Evolutionary conservation across 345 rosid species (phyloP).

Genomic region (Boechera stricta): DNA sequence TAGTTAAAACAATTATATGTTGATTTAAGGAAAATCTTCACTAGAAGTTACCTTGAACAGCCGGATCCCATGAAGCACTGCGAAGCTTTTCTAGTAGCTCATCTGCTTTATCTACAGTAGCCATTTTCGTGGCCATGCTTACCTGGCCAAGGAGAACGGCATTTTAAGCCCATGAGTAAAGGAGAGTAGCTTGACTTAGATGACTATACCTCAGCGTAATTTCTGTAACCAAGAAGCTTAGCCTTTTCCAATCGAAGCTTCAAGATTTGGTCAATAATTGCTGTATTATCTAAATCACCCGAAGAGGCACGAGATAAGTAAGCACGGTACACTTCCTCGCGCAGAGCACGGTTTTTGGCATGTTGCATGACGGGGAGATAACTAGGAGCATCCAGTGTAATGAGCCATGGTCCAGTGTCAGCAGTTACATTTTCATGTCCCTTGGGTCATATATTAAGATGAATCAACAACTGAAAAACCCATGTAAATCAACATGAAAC

Average conservation of each 20-base stretch:
- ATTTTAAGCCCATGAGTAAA: constrained; percentile 34
- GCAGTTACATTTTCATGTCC: constrained; percentile 88
- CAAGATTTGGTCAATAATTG: constrained; percentile 76
- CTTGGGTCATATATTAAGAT: constrained; percentile 48
- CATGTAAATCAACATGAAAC: constrained; percentile 5
- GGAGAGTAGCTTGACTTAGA: constrained; percentile 23
- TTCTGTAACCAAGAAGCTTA: constrained; percentile 75
- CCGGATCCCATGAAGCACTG: constrained; percentile 89
- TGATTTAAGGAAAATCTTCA: background rate
- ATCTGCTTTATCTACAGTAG: constrained; percentile 85
- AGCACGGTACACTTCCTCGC: constrained; percentile 88
- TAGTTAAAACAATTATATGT: background rate
- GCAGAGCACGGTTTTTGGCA: constrained; percentile 80
- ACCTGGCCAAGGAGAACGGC: constrained; percentile 55
- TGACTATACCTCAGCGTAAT: constrained; percentile 85
- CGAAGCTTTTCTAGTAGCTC: constrained; percentile 90
- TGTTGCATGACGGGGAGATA: constrained; percentile 90
- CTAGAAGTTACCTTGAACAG: constrained; percentile 73
- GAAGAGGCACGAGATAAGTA: constrained; percentile 75
- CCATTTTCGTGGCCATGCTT: constrained; percentile 99
- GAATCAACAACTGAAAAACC: constrained; percentile 18
- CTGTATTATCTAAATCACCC: constrained; percentile 82
- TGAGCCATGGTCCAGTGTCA: constrained; percentile 90
- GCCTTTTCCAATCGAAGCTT: constrained; percentile 89
- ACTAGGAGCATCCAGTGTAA: constrained; percentile 89